These are phyloP conservation scores for Gynochthodes officinalis DNA, from an alignment of 257 asterid species.

Conservation along the genomic window DNA sequence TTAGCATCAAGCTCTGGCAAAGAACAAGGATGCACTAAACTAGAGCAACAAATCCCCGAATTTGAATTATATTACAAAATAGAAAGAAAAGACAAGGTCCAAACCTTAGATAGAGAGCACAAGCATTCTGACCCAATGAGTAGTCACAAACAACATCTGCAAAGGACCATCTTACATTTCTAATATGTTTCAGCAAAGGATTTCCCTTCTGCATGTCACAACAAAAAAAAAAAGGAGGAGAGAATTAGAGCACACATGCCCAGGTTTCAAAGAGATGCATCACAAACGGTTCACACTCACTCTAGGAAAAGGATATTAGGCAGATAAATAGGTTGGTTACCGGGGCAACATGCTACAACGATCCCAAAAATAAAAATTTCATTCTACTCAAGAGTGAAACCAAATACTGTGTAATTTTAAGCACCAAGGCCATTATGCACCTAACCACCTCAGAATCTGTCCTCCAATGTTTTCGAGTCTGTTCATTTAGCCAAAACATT, in stretches of 20 bases:
- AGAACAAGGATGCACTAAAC: conserved; percentile 1
- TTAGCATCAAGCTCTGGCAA: not conserved
- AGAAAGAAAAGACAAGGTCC: conserved; percentile 10
- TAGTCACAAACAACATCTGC: conserved; percentile 82
- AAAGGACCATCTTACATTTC: conserved; percentile 89
- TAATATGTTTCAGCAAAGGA: conserved; percentile 88
- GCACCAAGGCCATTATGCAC: not conserved
- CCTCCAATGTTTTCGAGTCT: not conserved
- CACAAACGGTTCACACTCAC: not conserved
- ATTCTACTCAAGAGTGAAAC: not conserved
- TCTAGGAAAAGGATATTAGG: not conserved
- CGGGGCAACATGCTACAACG: not conserved
- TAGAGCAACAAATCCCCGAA: not conserved
- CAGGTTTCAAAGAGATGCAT: not conserved
- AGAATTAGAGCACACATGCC: not conserved
- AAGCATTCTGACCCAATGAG: conserved; percentile 69
- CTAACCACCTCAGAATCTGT: not conserved
- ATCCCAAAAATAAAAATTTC: not conserved
- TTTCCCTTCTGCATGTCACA: conserved; percentile 79
- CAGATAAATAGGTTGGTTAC: not conserved
- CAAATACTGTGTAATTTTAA: not conserved
- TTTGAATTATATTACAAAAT: not conserved
- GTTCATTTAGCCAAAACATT: not conserved
- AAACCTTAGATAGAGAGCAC: conserved; percentile 90
- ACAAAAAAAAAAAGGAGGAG: not conserved